Base-by-base conservation (phyloP, 2,329 filamentous ascomycete genomes). In the Diaporthe sp. region DNA sequence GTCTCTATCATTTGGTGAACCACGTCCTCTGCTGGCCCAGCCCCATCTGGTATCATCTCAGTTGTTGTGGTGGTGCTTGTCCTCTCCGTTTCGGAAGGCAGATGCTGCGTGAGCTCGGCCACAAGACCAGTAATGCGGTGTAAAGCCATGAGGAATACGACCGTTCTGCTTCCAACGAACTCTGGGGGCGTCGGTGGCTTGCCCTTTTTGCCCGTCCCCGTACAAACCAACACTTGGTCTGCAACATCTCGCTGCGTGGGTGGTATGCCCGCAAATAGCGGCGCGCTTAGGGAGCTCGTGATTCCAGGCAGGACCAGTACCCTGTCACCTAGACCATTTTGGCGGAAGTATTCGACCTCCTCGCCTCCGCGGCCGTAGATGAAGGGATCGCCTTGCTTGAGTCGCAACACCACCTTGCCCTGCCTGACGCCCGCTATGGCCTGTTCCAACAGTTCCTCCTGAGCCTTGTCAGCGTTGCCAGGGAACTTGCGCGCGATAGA, bases 321-420 rank as follows among this genome's bases (percentile, higher is more conserved):
- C 13, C 83, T 86, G 15, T 92, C 91, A 7, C 88, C 89, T 75
- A 93, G 92, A 2, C 95, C 95, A 65, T 93, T 89, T 4, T 86
- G 86, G 2, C 92, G 88, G 88, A 99, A 98, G 82, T 94, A 98
- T 42, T 92, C 90, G 53, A 95, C 94, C 83, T 99, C 97, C 83
- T 99, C 97, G 47, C 95, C 97, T 74, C 97, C 97, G 53, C 97
- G 92, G 53, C 97, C 97, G 84, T 98, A 99, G 53, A 99, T 91
- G 84, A 98, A 99, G 0, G 97, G 97, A 81, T 99, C 97, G 61
- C 97, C 97, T 83, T 99, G 97, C 86, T 99, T 99, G 60, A 99
- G 88, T 4, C 97, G 91, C 47, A 99, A 88, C 0, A 99, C 97
- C 1, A 91, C 94, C 82, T 94, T 92, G 17, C 97, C 97, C 28